Conservation (phyloP, 1,139 yeast species). For the Arxiozyma bovina region DNA sequence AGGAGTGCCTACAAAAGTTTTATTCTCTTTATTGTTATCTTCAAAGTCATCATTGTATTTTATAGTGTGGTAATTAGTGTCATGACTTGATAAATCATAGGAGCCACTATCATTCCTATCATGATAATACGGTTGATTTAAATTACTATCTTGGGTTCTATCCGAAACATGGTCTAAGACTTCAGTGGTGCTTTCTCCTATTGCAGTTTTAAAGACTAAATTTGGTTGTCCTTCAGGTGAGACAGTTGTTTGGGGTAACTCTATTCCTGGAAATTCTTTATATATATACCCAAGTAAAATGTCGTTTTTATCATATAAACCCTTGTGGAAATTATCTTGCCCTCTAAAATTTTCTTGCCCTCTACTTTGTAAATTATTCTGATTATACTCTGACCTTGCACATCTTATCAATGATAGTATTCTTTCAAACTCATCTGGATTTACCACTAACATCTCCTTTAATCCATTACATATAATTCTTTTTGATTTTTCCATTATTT, state of each 20-base stretch:
- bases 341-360: slow-evolving; percentile 21
- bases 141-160: neutral
- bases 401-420: slow-evolving; percentile 22
- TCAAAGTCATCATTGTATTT: neutral
- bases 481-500: slow-evolving; percentile 19
- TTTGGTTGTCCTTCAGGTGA: slow-evolving; percentile 1
- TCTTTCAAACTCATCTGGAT: slow-evolving; percentile 13
- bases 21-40: neutral
- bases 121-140: neutral
- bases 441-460: slow-evolving; percentile 12
- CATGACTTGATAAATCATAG: neutral
- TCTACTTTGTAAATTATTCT: slow-evolving; percentile 20
- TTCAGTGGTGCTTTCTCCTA: neutral
- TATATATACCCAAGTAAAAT: slow-evolving; percentile 23
- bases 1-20: neutral
- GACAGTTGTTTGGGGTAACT: neutral
- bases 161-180: neutral
- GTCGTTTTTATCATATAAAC: slow-evolving; percentile 24
- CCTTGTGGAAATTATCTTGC: slow-evolving; percentile 23
- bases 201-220: neutral
- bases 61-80: neutral
- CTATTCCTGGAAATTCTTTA: slow-evolving; percentile 13
- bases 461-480: neutral
- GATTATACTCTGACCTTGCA: slow-evolving; percentile 20
- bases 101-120: neutral